phyloP scores from a whole-genome alignment of 345 rosid species.

The Linum usitatissimum region DNA sequence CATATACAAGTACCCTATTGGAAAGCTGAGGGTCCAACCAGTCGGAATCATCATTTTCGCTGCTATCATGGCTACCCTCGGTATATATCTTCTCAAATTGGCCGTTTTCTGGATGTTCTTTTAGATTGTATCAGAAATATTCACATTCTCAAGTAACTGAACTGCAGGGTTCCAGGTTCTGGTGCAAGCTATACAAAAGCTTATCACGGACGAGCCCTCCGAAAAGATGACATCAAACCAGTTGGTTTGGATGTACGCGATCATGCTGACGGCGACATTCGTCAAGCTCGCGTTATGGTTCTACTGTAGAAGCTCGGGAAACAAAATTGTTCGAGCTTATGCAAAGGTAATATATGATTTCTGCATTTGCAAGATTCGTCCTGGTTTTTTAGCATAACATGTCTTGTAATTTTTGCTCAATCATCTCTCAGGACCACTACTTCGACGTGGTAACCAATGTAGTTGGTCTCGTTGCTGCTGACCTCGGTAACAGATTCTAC shows the following conservation, averaged over 20 bases:
- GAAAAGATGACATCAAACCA: constrained; percentile 38
- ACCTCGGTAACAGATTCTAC: constrained; percentile 56
- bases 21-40: constrained; percentile 89
- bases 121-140: no score
- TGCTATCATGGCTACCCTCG: constrained; percentile 92
- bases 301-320: constrained; percentile 70
- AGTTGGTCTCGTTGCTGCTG: constrained; percentile 69
- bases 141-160: not conserved
- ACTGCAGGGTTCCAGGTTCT: constrained; percentile 68
- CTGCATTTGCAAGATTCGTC: not conserved
- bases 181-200: constrained; percentile 56
- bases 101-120: not conserved
- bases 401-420: not conserved
- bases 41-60: constrained; percentile 90
- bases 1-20: constrained; percentile 86
- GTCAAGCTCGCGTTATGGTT: constrained; percentile 76
- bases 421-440: constrained; percentile 61
- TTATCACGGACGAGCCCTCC: constrained; percentile 35
- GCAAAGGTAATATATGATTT: constrained; percentile 20
- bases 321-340: constrained; percentile 78
- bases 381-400: not conserved
- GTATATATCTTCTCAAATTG: constrained; percentile 21
- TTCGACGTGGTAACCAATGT: constrained; percentile 85
- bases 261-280: constrained; percentile 72
- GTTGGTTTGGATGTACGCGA: constrained; percentile 55